Conservation (phyloP, 352 stramenopile genomes). For the Lagenidium giganteum region DNA sequence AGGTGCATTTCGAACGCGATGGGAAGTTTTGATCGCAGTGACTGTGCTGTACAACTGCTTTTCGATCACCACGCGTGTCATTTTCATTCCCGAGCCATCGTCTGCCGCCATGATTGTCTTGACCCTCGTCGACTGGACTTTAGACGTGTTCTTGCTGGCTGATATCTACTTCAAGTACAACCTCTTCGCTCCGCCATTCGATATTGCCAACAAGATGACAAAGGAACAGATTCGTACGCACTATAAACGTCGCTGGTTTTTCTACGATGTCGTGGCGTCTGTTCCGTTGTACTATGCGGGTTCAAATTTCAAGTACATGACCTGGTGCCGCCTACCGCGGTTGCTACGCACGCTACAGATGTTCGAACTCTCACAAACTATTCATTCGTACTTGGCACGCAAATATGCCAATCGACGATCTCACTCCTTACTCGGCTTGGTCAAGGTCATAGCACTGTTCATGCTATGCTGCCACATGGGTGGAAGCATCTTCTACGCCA, state of each 20-base stretch:
- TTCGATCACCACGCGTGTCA: slow-evolving; percentile 20
- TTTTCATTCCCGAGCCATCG: slow-evolving; percentile 15
- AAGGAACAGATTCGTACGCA: slow-evolving; percentile 14
- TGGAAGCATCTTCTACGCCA: slow-evolving; percentile 22
- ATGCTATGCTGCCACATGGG: slow-evolving; percentile 22
- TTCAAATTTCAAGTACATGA: slow-evolving; percentile 25
- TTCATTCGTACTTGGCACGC: slow-evolving; percentile 28
- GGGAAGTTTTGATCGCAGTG: slow-evolving; percentile 20
- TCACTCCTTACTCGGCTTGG: slow-evolving; percentile 16
- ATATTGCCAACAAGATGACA: slow-evolving; percentile 9
- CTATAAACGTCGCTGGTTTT: slow-evolving; percentile 24
- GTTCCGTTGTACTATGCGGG: slow-evolving; percentile 31
- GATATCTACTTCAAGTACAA: slow-evolving; percentile 31
- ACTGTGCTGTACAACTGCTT: slow-evolving; percentile 34
- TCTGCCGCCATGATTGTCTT: slow-evolving; percentile 14
- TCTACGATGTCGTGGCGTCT: slow-evolving; percentile 16
- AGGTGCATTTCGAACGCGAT: slow-evolving; percentile 17
- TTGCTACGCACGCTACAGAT: slow-evolving; percentile 21
- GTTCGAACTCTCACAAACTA: slow-evolving; percentile 14
- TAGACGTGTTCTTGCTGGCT: slow-evolving; percentile 19
- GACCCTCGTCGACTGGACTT: slow-evolving; percentile 19
- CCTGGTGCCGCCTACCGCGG: slow-evolving; percentile 23
- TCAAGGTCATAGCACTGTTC: slow-evolving; percentile 21
- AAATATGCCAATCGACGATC: too few relatives aligned
- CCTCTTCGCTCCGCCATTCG: slow-evolving; percentile 16